Evolutionary conservation across 1,284 basidiomycete species (phyloP), one percentile per base, ranked within the genome.

Genomic region (Cystobasidium sp.): DNA sequence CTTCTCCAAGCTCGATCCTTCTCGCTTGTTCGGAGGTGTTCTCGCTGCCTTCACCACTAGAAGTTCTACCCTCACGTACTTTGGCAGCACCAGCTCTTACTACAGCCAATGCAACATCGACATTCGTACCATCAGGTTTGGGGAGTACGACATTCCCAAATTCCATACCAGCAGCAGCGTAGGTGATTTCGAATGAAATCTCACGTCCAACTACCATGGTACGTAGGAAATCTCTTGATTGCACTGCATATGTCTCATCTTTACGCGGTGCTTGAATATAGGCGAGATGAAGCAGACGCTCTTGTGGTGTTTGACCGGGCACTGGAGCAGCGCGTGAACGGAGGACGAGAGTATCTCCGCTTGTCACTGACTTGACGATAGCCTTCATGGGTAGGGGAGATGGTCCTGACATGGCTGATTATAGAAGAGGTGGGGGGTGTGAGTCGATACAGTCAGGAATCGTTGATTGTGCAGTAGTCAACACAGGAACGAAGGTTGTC

Each of bases 191-290:
- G 83, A 94, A 94, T 1, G 88, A 85, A 80, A 94, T 87, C 83
- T 95, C 89, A 81, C 96, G 95, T 77, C 94, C 95, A 67, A 98
- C 93, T 20, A 89, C 86, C 67, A 94, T 84, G 49, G 88, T 85
- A 63, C 95, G 90, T 49, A 98, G 86, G 83, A 90, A 97, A 84
- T 98, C 96, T 80, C 96, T 90, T 53, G 94, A 90, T 81, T 95
- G 91, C 81, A 91, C 97, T 10, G 52, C 47, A 62, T 62, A 73
- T 24, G 69, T 92, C 86, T 97, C 94, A 81, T 97, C 94, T 78
- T 93, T 91, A 74, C 94, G 87, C 6, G 94, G 94, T 37, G 93
- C 89, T 22, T 87, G 83, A 61, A 95, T 85, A 78, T 94, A 93
- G 53, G 91, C 92, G 63, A 97, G 86, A 83, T 96, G 91, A 61